Conservation (phyloP, 805 yeast species). For the Candida orba region DNA sequence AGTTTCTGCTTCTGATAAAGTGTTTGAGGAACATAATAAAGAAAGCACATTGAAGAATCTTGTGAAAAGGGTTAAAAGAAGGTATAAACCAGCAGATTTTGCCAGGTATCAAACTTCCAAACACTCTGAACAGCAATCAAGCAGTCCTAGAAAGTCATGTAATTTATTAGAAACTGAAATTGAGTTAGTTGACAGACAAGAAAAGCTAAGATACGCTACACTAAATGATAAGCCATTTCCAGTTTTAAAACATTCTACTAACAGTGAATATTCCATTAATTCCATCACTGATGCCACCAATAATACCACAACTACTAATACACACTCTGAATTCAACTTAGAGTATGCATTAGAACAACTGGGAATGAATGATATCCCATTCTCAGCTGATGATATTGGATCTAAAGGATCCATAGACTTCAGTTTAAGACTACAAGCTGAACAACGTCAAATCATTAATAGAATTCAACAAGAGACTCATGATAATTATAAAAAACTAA, state of each 20-base stretch:
- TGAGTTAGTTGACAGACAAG: conserved; percentile 1
- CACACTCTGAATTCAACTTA: background rate
- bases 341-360: background rate
- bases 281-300: background rate
- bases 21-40: conserved; percentile 17
- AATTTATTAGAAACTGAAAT: background rate
- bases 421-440: background rate
- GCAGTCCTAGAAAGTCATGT: background rate
- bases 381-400: conserved; percentile 20
- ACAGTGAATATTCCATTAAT: too few relatives aligned
- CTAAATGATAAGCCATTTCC: too few relatives aligned
- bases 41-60: conserved; percentile 16
- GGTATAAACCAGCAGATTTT: conserved; percentile 11
- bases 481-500: conserved; percentile 6
- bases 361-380: conserved; percentile 9
- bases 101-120: background rate
- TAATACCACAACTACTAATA: background rate
- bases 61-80: conserved; percentile 17
- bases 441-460: background rate
- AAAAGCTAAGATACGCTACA: background rate
- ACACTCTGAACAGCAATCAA: background rate
- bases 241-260: too few relatives aligned
- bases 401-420: background rate
- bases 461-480: too few relatives aligned
- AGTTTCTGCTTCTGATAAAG: conserved; percentile 19